Percentiles rank a stretch among this genome's conserved stretches.
Evolutionary conservation across 2,329 filamentous ascomycete genomes (phyloP).

Genomic region (Lasiodiplodia gonubiensis): DNA sequence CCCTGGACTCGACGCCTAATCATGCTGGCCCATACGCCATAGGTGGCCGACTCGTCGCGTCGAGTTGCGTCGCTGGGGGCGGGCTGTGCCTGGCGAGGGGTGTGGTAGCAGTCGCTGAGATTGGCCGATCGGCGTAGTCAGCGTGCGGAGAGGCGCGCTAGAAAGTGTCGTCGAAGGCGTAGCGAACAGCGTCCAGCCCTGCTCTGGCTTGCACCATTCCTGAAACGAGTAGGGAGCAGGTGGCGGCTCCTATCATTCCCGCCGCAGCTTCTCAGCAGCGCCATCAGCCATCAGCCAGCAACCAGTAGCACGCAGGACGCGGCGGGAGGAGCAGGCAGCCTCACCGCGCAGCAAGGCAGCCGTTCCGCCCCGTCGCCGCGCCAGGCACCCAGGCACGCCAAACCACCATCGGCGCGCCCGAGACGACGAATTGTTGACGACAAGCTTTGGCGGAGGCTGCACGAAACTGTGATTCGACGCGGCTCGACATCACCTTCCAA

Average conservation of each 20-base stretch:
- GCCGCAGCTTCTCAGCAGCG: neutral
- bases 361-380: neutral
- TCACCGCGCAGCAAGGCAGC: neutral
- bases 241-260: conserved; percentile 19
- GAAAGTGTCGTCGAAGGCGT: conserved; percentile 13
- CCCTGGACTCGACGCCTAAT: neutral
- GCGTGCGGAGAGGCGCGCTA: conserved; percentile 5
- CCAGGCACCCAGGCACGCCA: conserved; percentile 8
- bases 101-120: conserved; percentile 5
- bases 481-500: conserved; percentile 3
- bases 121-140: conserved; percentile 12
- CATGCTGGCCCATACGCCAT: neutral
- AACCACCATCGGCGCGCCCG: conserved; percentile 9
- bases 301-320: neutral
- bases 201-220: neutral
- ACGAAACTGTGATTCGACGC: conserved; percentile 19
- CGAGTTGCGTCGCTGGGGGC: neutral
- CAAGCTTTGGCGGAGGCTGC: neutral
- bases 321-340: conserved; percentile 1
- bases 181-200: conserved; percentile 11
- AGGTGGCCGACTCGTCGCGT: neutral
- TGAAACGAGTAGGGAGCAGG: conserved; percentile 10
- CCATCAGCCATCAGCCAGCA: neutral
- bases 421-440: conserved; percentile 3
- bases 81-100: conserved; percentile 17